These are phyloP conservation scores for Vanrija pseudolonga DNA, from an alignment of 1,284 basidiomycete species.

Conservation along the genomic window DNA sequence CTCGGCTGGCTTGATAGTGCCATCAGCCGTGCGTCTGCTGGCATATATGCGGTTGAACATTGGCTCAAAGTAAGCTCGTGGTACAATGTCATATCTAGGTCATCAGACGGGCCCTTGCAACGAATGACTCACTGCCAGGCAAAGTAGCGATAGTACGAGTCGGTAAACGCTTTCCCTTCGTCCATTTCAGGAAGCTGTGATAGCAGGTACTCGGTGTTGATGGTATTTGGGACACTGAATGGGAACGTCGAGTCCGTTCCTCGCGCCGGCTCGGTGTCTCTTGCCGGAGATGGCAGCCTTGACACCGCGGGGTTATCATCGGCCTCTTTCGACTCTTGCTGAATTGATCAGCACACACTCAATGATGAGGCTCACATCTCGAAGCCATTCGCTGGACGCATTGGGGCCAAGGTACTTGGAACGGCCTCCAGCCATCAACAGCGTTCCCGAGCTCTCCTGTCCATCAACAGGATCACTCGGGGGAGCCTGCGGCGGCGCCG, in stretches of 20 bases:
- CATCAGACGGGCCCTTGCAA: too few species aligned
- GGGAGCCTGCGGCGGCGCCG: too few species aligned
- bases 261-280: neutral
- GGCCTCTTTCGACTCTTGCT: neutral
- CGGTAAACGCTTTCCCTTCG: constrained; percentile 12
- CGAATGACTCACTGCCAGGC: constrained; percentile 3
- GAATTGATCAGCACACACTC: too few species aligned
- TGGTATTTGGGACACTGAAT: neutral
- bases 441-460: too few species aligned
- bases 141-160: constrained; percentile 17
- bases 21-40: neutral
- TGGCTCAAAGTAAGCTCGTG: constrained; percentile 21
- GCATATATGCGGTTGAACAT: constrained; percentile 20
- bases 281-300: neutral
- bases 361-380: constrained; percentile 9
- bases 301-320: too few species aligned
- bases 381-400: constrained; percentile 10
- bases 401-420: constrained; percentile 13
- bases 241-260: constrained; percentile 3
- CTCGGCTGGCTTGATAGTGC: constrained; percentile 17
- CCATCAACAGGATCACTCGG: too few species aligned
- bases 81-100: constrained; percentile 22
- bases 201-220: neutral
- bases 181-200: constrained; percentile 6
- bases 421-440: constrained; percentile 5